These are phyloP conservation scores for Entomortierella parvispora DNA, from an alignment of 192 early-diverging fungal species.

Conservation along the genomic window DNA sequence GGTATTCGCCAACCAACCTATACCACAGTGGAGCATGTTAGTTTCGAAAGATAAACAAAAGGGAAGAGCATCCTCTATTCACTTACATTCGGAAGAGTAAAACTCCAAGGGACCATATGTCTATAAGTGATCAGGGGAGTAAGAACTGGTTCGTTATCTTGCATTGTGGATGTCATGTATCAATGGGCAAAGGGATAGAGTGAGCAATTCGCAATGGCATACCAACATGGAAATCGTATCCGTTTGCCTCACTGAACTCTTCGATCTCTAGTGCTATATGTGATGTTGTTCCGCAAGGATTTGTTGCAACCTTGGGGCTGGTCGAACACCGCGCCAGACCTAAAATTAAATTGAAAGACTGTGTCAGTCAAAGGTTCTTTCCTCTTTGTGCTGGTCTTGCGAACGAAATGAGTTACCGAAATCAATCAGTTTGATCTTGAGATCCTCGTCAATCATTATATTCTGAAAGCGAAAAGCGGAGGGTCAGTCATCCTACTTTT, in stretches of 20 bases:
- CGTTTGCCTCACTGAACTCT: slow-evolving; percentile 8
- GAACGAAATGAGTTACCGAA: slow-evolving; percentile 21
- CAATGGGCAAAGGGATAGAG: background rate
- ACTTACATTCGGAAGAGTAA: slow-evolving; percentile 44
- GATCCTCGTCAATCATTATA: slow-evolving; percentile 14
- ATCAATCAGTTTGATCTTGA: slow-evolving; percentile 29
- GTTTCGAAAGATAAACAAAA: background rate
- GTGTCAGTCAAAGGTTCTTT: background rate
- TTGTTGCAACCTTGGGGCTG: background rate
- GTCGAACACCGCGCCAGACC: slow-evolving; percentile 20
- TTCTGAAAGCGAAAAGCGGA: slow-evolving; percentile 13
- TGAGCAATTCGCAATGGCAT: background rate
- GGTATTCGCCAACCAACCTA: slow-evolving; percentile 23
- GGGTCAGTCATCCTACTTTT: background rate
- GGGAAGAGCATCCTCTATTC: background rate
- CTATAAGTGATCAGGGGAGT: background rate
- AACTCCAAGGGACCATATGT: slow-evolving; percentile 38
- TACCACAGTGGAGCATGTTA: background rate
- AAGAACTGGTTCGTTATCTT: background rate
- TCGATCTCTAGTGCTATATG: slow-evolving; percentile 37
- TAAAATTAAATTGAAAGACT: background rate
- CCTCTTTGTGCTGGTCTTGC: no score
- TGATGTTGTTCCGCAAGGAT: slow-evolving; percentile 13
- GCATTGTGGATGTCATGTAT: background rate
- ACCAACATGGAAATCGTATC: slow-evolving; percentile 28